Percentiles rank a stretch among this genome's conserved stretches.
Conservation (phyloP, 1,139 yeast species). For the Magnusiomyces sp. region DNA sequence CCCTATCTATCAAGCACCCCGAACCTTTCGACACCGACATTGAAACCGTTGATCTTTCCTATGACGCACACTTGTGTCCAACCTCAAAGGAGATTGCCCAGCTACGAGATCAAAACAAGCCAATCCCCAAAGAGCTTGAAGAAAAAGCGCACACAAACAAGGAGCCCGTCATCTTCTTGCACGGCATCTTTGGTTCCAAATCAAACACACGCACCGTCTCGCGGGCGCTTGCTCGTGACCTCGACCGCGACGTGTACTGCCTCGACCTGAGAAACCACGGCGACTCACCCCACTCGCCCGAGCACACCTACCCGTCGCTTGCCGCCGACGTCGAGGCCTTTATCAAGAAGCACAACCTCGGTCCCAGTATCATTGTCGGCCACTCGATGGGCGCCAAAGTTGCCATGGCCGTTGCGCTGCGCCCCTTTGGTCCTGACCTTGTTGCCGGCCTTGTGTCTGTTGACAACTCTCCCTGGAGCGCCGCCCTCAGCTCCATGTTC, state of each 20-base stretch:
- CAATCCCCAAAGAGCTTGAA: neutral
- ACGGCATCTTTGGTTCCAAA: constrained; percentile 84
- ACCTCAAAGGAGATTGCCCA: neutral
- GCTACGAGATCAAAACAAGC: constrained; percentile 2
- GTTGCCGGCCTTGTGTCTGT: constrained; percentile 64
- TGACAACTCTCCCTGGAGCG: constrained; percentile 81
- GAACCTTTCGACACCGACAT: constrained; percentile 6
- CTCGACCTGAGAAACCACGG: constrained; percentile 89
- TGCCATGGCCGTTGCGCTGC: constrained; percentile 77
- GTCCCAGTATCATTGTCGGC: constrained; percentile 65
- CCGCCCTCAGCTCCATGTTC: constrained; percentile 51
- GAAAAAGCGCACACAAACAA: neutral
- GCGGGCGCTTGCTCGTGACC: constrained; percentile 34
- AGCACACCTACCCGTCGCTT: constrained; percentile 73
- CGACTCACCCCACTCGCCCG: constrained; percentile 61
- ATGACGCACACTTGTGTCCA: constrained; percentile 9
- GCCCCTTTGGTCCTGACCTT: constrained; percentile 44
- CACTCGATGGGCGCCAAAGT: constrained; percentile 98
- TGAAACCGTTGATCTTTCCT: constrained; percentile 12
- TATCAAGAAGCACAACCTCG: constrained; percentile 40
- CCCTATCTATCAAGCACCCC: neutral
- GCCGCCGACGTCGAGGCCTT: constrained; percentile 79
- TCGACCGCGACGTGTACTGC: constrained; percentile 45
- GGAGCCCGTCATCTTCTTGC: constrained; percentile 63
- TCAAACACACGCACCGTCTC: constrained; percentile 71